phyloP scores from a whole-genome alignment of 805 yeast genomes.

The Cyberlindnera galapagoensis region DNA sequence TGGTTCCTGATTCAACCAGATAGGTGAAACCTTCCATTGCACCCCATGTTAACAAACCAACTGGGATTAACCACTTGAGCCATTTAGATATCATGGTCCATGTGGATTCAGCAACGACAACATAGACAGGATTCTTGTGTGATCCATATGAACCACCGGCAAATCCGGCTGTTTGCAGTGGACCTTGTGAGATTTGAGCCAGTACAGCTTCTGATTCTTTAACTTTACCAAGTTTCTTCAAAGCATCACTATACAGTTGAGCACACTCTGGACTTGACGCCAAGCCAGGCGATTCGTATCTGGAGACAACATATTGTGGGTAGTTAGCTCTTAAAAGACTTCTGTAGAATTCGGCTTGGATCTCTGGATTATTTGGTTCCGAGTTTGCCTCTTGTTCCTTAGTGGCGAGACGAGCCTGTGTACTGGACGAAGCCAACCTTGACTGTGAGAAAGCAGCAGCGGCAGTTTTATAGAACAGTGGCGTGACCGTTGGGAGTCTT shows the following conservation, averaged over 20 bases:
- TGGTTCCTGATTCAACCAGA: constrained; percentile 75
- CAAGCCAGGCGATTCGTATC: constrained; percentile 93
- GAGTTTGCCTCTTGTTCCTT: constrained; percentile 86
- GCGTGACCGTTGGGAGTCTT: too few species aligned
- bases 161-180: constrained; percentile 7
- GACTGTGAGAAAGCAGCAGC: too few species aligned
- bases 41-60: constrained; percentile 75
- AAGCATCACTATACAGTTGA: constrained; percentile 71
- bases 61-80: constrained; percentile 82
- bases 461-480: too few species aligned
- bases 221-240: constrained; percentile 67
- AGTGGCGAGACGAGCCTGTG: constrained; percentile 37
- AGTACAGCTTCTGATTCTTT: constrained; percentile 61
- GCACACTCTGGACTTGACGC: constrained; percentile 78
- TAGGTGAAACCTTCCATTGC: constrained; percentile 73
- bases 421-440: constrained; percentile 20
- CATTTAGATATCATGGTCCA: constrained; percentile 74
- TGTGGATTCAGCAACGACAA: constrained; percentile 82
- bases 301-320: constrained; percentile 93
- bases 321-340: constrained; percentile 70
- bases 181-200: constrained; percentile 36
- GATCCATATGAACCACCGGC: constrained; percentile 41
- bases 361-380: constrained; percentile 56
- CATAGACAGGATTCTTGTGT: constrained; percentile 82
- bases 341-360: constrained; percentile 81